These are phyloP conservation scores for Drosera capensis DNA, from an alignment of 148 eudicot species.

Conservation along the genomic window DNA sequence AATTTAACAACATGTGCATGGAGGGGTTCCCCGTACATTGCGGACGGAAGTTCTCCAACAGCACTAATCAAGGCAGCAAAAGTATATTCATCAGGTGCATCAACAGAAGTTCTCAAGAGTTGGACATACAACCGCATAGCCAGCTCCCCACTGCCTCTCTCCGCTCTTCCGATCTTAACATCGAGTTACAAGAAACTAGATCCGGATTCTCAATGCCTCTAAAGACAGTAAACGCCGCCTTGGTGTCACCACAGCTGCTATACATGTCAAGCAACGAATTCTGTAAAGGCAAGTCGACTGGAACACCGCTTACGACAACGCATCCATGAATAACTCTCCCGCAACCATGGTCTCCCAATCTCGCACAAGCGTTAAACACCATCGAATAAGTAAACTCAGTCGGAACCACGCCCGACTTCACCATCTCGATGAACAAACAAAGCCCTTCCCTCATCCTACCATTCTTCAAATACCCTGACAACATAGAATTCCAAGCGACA, in stretches of 20 bases:
- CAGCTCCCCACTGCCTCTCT: constrained; percentile 39
- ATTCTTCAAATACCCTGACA: constrained; percentile 51
- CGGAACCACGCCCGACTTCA: constrained; percentile 23
- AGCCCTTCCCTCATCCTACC: constrained; percentile 27
- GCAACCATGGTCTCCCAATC: constrained; percentile 20
- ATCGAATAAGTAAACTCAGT: constrained; percentile 61
- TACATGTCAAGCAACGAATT: constrained; percentile 83
- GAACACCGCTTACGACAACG: constrained; percentile 32
- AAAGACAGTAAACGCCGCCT: constrained; percentile 37
- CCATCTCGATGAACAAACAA: constrained; percentile 34
- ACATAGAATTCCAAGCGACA: constrained; percentile 58
- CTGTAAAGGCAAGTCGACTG: constrained; percentile 48
- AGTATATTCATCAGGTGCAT: constrained; percentile 67
- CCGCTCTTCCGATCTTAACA: constrained; percentile 68
- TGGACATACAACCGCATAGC: constrained; percentile 43
- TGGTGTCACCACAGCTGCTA: constrained; percentile 43
- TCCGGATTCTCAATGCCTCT: constrained; percentile 37
- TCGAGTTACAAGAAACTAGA: constrained; percentile 78
- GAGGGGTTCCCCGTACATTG: constrained; percentile 43
- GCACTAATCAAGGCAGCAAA: constrained; percentile 59
- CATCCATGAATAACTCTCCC: constrained; percentile 50
- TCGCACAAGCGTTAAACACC: constrained; percentile 58
- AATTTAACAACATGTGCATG: constrained; percentile 41
- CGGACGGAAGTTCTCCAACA: constrained; percentile 22
- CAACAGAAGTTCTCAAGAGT: constrained; percentile 16